Conservation (phyloP, 2,329 filamentous ascomycete species). For the Sarocladium kiliense region DNA sequence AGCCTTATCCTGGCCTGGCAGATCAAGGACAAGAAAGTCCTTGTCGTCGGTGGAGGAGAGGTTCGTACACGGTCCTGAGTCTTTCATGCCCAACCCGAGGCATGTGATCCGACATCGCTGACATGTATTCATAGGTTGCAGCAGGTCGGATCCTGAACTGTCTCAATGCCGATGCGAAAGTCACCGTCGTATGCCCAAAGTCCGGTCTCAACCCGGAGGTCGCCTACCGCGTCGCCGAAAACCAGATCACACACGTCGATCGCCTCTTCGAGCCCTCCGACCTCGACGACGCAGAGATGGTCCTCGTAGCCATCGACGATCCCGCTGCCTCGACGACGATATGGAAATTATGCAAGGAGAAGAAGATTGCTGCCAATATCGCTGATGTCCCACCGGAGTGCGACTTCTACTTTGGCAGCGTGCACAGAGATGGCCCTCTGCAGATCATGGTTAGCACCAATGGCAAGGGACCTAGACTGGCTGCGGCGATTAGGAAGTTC, state of each 20-base stretch:
- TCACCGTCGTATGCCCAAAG: constrained; percentile 78
- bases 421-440: constrained; percentile 89
- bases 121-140: constrained; percentile 62
- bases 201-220: constrained; percentile 86
- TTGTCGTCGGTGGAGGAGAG: constrained; percentile 95
- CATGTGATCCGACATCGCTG: not conserved
- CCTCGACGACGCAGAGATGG: constrained; percentile 78
- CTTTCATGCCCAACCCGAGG: constrained; percentile 9
- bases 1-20: constrained; percentile 97
- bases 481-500: constrained; percentile 76
- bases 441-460: constrained; percentile 99
- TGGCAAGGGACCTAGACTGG: constrained; percentile 87
- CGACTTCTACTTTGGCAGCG: constrained; percentile 97
- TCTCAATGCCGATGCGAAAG: constrained; percentile 88
- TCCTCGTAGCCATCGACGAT: constrained; percentile 89
- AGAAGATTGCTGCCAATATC: constrained; percentile 84
- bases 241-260: constrained; percentile 75
- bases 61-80: constrained; percentile 43
- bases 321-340: constrained; percentile 83
- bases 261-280: constrained; percentile 83
- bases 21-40: constrained; percentile 77
- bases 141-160: constrained; percentile 90
- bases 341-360: constrained; percentile 89
- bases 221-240: constrained; percentile 67
- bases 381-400: constrained; percentile 95